A percentile compares a stretch with the other conserved stretches of the same genome.
phyloP scores from a whole-genome alignment of 2,329 filamentous ascomycete genomes.

The Verticillium klebahnii region DNA sequence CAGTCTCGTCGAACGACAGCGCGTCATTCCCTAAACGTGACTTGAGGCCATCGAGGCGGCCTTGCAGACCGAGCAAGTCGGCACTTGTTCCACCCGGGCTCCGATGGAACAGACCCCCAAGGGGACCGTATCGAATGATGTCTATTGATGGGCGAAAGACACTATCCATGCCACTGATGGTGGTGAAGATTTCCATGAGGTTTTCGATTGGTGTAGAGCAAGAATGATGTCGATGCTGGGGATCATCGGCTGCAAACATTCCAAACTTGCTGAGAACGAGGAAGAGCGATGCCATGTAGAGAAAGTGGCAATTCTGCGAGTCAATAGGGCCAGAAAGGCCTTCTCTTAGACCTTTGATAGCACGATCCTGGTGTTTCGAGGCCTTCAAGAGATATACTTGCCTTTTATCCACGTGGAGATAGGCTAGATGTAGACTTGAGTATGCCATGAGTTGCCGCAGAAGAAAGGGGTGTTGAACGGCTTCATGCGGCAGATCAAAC shows the following conservation, averaged over 20 bases:
- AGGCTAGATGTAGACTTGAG: background rate
- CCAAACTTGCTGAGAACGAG: conserved; percentile 6
- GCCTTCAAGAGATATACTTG: background rate
- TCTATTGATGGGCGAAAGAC: background rate
- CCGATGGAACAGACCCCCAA: background rate
- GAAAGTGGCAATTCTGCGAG: background rate
- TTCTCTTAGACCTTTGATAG: background rate
- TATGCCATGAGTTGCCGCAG: background rate
- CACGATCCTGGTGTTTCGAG: background rate
- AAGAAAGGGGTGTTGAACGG: background rate
- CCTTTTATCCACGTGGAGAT: background rate
- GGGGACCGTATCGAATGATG: background rate
- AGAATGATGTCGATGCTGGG: background rate
- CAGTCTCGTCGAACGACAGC: background rate
- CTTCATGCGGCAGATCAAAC: background rate
- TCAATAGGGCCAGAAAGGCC: background rate
- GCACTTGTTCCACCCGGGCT: background rate
- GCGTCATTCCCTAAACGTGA: background rate
- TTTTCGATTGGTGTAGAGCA: background rate
- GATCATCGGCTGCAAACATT: background rate
- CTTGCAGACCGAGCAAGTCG: background rate
- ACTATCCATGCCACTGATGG: background rate
- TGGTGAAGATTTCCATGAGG: background rate
- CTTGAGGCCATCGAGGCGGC: background rate
- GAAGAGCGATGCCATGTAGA: conserved; percentile 6